Conservation (phyloP, 331 rosid genomes). For the Pyracantha coccinea region DNA sequence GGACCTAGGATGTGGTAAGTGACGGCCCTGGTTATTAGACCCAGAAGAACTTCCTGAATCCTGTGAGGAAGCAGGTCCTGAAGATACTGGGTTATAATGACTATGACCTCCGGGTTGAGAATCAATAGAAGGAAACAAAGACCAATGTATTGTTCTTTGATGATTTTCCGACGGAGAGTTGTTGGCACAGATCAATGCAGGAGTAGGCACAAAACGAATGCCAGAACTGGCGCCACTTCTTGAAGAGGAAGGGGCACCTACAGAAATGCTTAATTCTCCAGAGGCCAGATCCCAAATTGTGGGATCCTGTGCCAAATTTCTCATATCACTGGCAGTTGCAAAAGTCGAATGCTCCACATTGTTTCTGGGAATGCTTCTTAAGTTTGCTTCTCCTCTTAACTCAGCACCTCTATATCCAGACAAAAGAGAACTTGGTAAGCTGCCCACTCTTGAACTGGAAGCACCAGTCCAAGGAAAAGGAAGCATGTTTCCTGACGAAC, state of each 20-base stretch:
- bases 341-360: conserved; percentile 35
- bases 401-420: conserved; percentile 40
- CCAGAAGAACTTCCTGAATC: conserved; percentile 30
- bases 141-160: conserved; percentile 63
- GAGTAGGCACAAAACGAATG: conserved; percentile 31
- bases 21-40: conserved; percentile 34
- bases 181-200: conserved; percentile 47
- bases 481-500: conserved; percentile 16
- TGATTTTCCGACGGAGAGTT: conserved; percentile 40
- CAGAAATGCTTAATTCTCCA: conserved; percentile 38
- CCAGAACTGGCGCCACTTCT: conserved; percentile 53
- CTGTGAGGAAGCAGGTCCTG: conserved; percentile 43
- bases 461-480: conserved; percentile 49
- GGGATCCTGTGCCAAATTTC: conserved; percentile 42
- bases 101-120: conserved; percentile 44
- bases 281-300: conserved; percentile 41
- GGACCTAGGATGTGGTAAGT: conserved; percentile 48
- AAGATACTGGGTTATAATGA: conserved; percentile 37
- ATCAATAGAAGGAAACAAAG: conserved; percentile 52
- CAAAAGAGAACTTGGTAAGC: conserved; percentile 35
- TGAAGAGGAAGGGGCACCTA: conserved; percentile 42
- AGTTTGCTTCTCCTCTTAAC: conserved; percentile 40
- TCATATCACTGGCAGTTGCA: conserved; percentile 26
- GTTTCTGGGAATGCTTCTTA: conserved; percentile 36
- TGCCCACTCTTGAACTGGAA: conserved; percentile 40